Base-by-base conservation (phyloP, 2,329 filamentous ascomycete genomes). In the Trichothecium sympodiale region DNA sequence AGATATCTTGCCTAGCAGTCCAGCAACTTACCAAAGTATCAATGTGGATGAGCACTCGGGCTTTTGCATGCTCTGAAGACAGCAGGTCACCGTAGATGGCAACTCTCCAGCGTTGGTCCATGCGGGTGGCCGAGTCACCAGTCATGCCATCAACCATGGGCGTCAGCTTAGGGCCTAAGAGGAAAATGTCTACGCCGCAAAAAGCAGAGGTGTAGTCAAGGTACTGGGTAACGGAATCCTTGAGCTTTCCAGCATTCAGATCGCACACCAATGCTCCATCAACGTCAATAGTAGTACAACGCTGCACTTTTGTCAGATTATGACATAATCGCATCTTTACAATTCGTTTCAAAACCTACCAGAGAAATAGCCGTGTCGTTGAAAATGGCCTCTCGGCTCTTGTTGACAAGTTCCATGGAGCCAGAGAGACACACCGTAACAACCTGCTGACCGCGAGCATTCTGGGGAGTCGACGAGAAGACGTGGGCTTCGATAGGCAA, bases 61-160 rank as follows among this genome's bases (percentile, higher is more conserved):
- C 94, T 70, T 98, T 98, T 37, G 91, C 91, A 60, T 96, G 89
- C 60, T 98, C 91, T 18, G 86, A 83, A 46, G 87, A 94, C 62
- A 96, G 78, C 60, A 91, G 81, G 55, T 98, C 91, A 37, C 91
- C 89, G 51, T 91, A 98, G 45, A 98, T 93, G 48, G 86, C 83
- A 41, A 95, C 81, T 53, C 89, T 80, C 67, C 93, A 87, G 47
- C 89, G 78, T 57, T 91, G 84, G 57, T 95, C 88, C 49, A 85
- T 81, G 47, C 83, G 83, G 51, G 91, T 80, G 51, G 91, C 80
- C 27, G 77, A 77, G 51, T 86, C 83, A 45, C 83, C 86, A 31
- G 83, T 83, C 43, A 83, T 68, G 29, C 78, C 72, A 38, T 81
- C 77, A 31, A 81, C 78, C 46, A 93, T 79, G 10, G 84, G 82